A percentile compares a stretch with the other conserved stretches of the same genome.
phyloP scores from a whole-genome alignment of 192 early-diverging fungal genomes.

The Backusella tuberculispora region DNA sequence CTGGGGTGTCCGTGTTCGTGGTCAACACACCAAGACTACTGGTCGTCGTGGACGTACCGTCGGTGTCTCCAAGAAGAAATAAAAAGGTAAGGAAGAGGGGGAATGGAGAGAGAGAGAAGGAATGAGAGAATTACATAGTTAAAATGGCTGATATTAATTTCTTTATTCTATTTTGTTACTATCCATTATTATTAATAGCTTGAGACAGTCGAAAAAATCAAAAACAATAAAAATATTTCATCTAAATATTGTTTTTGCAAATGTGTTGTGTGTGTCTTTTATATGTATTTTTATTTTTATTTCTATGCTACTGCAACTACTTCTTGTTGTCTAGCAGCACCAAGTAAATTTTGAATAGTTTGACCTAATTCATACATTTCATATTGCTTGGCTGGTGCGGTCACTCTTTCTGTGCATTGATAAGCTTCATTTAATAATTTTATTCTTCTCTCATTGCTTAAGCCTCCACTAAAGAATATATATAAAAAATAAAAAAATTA shows the following conservation, averaged over 20 bases:
- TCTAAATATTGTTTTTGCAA: not conserved
- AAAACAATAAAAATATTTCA: not conserved
- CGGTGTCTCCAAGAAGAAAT: conserved; percentile 97
- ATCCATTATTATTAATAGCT: not conserved
- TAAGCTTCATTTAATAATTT: not conserved
- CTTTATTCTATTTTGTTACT: no score
- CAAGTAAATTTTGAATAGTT: not conserved
- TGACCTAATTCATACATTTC: conserved; percentile 1
- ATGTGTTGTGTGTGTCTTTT: no score
- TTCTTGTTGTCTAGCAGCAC: not conserved
- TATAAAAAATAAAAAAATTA: no score
- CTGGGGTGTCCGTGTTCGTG: conserved; percentile 98
- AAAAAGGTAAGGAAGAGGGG: no score
- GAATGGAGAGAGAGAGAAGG: no score
- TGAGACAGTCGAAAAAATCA: not conserved
- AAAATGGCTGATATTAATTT: no score
- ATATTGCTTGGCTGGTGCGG: conserved; percentile 14
- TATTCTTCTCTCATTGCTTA: not conserved
- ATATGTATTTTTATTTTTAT: not conserved
- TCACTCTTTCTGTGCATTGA: not conserved
- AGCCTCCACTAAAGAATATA: no score
- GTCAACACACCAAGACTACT: conserved; percentile 99
- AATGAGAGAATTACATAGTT: no score
- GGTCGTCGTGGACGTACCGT: conserved; percentile 95
- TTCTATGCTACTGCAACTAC: no score